phyloP scores from a whole-genome alignment of 2,329 filamentous ascomycete species.

The Hansfordia pulvinata region DNA sequence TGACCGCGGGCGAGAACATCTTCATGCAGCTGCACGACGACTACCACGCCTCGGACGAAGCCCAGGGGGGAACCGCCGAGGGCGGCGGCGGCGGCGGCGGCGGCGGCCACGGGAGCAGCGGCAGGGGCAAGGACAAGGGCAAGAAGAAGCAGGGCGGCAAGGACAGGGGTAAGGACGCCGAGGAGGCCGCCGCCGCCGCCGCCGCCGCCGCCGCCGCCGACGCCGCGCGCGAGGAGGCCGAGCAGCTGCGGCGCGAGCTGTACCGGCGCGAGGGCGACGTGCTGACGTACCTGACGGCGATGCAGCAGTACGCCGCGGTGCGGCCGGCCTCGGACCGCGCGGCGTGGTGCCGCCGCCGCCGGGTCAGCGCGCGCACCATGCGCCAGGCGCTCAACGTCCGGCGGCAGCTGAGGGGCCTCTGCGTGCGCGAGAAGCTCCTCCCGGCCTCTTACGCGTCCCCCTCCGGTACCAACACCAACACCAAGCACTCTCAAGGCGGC shows the following conservation, averaged over 20 bases:
- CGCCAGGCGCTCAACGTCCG: constrained; percentile 48
- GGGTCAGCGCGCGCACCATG: constrained; percentile 47
- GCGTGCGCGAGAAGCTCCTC: constrained; percentile 36
- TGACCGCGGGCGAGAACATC: constrained; percentile 50
- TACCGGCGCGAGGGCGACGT: constrained; percentile 50
- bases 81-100: no score
- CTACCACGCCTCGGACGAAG: constrained; percentile 46
- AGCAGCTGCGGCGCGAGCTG: constrained; percentile 40
- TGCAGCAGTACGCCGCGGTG: constrained; percentile 46
- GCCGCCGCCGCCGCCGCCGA: no score
- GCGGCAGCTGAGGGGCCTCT: constrained; percentile 44
- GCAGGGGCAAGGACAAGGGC: no score
- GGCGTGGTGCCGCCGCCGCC: constrained; percentile 43
- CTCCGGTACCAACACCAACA: no score
- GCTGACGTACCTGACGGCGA: constrained; percentile 49
- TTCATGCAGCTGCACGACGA: constrained; percentile 45
- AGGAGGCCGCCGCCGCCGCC: no score
- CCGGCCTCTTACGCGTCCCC: no score
- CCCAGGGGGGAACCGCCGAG: no score
- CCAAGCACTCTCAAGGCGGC: no score
- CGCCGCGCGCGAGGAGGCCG: constrained; percentile 38
- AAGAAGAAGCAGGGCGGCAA: no score
- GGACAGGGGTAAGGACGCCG: no score
- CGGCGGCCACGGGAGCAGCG: no score
- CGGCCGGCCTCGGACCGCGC: constrained; percentile 37